phyloP scores from a whole-genome alignment of 257 asterid genomes.

The Plectranthus barbatus region DNA sequence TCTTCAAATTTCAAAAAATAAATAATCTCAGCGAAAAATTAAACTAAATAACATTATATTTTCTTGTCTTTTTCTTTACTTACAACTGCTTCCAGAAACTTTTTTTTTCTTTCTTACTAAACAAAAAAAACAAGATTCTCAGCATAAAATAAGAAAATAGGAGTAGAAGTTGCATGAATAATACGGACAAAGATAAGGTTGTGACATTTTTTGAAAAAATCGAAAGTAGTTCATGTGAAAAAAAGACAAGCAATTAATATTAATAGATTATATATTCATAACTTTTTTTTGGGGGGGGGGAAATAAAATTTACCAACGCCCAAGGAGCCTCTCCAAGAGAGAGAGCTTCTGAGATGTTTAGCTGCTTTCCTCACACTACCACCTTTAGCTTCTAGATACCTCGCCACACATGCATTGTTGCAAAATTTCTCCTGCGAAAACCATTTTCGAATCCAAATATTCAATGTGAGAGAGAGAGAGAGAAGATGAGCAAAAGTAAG shows the following conservation, averaged over 20 bases:
- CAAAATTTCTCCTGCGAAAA: constrained; percentile 65
- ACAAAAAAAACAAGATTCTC: no score
- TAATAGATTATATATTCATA: no score
- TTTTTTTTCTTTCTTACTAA: no score
- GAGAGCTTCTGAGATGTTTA: constrained; percentile 71
- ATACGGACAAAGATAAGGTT: neutral
- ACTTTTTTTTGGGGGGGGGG: no score
- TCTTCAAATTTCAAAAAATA: constrained; percentile 27
- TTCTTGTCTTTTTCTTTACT: no score
- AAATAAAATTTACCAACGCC: constrained; percentile 52
- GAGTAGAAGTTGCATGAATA: no score
- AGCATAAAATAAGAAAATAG: no score
- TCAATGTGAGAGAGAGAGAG: neutral
- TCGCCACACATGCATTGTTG: constrained; percentile 62
- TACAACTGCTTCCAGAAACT: no score
- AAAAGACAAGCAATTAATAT: neutral
- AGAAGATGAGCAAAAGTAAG: neutral
- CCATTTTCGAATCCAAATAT: neutral
- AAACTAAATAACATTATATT: no score
- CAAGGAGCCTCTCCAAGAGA: constrained; percentile 76
- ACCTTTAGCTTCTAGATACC: constrained; percentile 69
- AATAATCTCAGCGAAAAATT: no score
- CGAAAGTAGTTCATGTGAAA: no score
- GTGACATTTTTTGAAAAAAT: no score
- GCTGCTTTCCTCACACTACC: constrained; percentile 76